Evolutionary conservation across 164 flowering plant genomes (phyloP), one percentile per base, ranked within the genome.

Genomic region (Nymphaea colorata): DNA sequence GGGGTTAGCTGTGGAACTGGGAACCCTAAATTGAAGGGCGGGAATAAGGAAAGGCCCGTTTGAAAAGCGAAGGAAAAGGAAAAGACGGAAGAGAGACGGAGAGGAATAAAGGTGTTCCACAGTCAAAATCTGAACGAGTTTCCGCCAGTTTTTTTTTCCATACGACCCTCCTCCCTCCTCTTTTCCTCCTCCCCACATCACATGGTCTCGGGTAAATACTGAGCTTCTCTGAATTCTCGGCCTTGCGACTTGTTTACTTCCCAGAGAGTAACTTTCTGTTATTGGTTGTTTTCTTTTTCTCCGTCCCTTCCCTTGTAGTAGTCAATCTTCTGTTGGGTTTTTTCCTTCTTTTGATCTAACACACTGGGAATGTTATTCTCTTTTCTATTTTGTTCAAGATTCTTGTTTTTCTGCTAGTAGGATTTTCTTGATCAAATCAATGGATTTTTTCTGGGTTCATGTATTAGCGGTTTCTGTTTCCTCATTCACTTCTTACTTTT

Each of bases 31-130:
- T 10, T 51, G 57, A 60, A 66, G 75, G 74, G 82, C 82, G 79
- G 79, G 78, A 79, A 76, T 61, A 44, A 64, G 42, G 59, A 43
- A 3, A 60, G 41, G 67, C 45, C 18, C 44, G 73, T 79, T 79
- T 76, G 75, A 76, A 76, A 74, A 67, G 61, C 69, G 66, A 57
- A 65, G 47, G 57, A 42, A 5, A 66, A 43, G 44, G 36, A 25
- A 64, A 59, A 12, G 61, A 66, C 57, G 66, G 59, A 63, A 65
- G 62, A 67, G 69, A 69, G 69, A 74, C 68, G 45, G 64, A 62
- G 70, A 41, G 44, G 41, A 3, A 42, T 41, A 67, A 5, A 60
- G 14, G 44, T 11, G n/a, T n/a, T 44, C 51, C 43, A 44, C 17
- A 16, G 42, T 42, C 18, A 45, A 42, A 12, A 36, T 44, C 8